These are phyloP conservation scores for Cetradonia linearis DNA, from an alignment of 495 filamentous ascomycete species.

Conservation along the genomic window DNA sequence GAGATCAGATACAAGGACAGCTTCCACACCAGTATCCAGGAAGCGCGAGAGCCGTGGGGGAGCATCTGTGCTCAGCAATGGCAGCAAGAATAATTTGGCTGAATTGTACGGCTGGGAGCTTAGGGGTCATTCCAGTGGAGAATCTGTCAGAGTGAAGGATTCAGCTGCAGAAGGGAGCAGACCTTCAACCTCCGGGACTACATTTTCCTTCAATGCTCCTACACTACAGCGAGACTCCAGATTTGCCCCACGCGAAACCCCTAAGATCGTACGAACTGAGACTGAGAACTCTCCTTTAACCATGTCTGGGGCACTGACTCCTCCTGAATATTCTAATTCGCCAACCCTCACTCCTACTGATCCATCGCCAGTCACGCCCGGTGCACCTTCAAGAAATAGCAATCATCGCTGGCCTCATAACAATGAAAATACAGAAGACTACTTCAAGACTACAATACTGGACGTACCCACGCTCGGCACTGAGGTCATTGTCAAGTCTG, in stretches of 20 bases:
- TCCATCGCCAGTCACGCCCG: constrained; percentile 12
- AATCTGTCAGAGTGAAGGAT: not conserved
- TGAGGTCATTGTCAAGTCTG: constrained; percentile 21
- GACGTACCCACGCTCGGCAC: constrained; percentile 1
- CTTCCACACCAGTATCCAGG: constrained; percentile 4
- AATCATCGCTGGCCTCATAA: not conserved
- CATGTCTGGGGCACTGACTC: constrained; percentile 2
- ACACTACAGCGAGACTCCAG: not conserved
- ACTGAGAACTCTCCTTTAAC: not conserved
- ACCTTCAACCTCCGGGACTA: constrained; percentile 4
- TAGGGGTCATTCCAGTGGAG: not conserved
- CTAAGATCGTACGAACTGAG: not conserved
- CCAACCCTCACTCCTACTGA: constrained; percentile 18
- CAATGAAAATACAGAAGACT: not conserved
- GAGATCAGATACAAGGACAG: constrained; percentile 11
- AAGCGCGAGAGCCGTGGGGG: constrained; percentile 16
- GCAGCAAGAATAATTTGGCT: constrained; percentile 14
- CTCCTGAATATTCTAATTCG: constrained; percentile 12
- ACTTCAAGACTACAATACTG: constrained; percentile 7
- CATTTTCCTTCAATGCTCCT: not conserved
- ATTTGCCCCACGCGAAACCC: not conserved
- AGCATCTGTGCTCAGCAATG: constrained; percentile 10
- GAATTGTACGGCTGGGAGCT: constrained; percentile 23
- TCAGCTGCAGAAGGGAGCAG: constrained; percentile 11
- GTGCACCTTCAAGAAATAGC: not conserved